Evolutionary conservation across 768 basidiomycete genomes (phyloP), one percentile per base, ranked within the genome.

Genomic region (Phylloporus scabripes): DNA sequence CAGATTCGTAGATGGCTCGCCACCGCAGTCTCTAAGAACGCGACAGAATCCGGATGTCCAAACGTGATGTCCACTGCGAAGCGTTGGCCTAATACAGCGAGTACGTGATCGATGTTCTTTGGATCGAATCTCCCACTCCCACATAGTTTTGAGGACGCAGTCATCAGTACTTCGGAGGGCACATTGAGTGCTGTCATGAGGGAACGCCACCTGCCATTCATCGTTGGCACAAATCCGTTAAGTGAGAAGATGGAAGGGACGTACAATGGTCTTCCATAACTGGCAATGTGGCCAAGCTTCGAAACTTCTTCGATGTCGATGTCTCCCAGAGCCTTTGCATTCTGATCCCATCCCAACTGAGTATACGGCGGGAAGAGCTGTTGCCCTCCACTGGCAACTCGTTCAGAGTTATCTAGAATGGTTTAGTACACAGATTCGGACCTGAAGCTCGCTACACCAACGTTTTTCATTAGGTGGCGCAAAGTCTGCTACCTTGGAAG

Each of bases 401-500:
- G 34, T n/a, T 34, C 34, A n/a, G 34, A 60, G 36, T 45, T 41
- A 10, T 53, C 51, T 59, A 37, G 38, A 36, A 17, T n/a, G 20
- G 11, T 24, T 15, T 1, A n/a, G 21, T 40, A 15, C 9, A 15
- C 12, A 10, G 21, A 15, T 8, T n/a, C n/a, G n/a, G 5, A 7
- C 2, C 3, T 5, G 7, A n/a, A 23, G 15, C 8, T 15, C 15
- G 39, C 14, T 7, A 8, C 39, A 14, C 51, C 3, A 0, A 52
- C 58, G 14, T n/a, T 33, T 40, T 2, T 48, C 7, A 20, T 50
- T 48, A 0, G 57, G 50, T 0, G 41, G 53, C 0, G 48, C 39
- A 23, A 59, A 48, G 37, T 54, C 42, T 0, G 49, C 41, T 0
- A 59, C 51, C 8, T 42, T 49, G 5, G 54, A 56, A 4, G 51